Base-by-base conservation (phyloP, 768 basidiomycete genomes). In the Rhizopogon vesiculosus region DNA sequence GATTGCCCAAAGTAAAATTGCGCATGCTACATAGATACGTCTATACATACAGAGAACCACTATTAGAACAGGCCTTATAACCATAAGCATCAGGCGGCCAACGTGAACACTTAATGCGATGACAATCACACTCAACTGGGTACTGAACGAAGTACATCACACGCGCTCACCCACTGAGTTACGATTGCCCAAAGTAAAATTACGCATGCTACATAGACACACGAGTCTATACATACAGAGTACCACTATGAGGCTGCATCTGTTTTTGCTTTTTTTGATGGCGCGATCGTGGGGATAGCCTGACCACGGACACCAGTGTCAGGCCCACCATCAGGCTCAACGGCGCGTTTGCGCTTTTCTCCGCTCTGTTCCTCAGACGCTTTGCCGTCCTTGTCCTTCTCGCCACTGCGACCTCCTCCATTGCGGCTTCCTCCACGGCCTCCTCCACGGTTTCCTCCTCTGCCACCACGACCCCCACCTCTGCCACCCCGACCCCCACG, bases 301-400 rank as follows among this genome's bases (percentile, higher is more conserved):
- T 73, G 76, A 0, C 89, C 89, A 22, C 89, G 79, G 10, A 83
- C 68, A 9, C 89, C 89, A 28, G 78, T 76, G 61, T 86, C 81
- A 3, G 84, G 82, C 0, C 86, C 89, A 60, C 89, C 89, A 62
- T 91, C 89, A 1, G 88, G 89, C 64, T 91, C 89, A 0, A 88
- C 76, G 1, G 78, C 84, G 40, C 87, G 81, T 67, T 91, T 92
- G 56, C 89, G 76, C 74, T 92, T 92, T 60, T 87, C 87, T 29
- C 87, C 88, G 1, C 73, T 67, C 56, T 74, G 74, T 42, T 81
- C 82, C 7, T 74, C 78, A 4, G 66, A 74, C 10, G 62, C 63
- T 3, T 58, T 56, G 4, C 59, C 64, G 9, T 56, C 59, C 3
- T 53, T 62, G 16, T 56, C 58, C 42, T 55, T 64, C 1, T 53